phyloP scores from a whole-genome alignment of 1,284 basidiomycete genomes.

The Cerrena zonata region DNA sequence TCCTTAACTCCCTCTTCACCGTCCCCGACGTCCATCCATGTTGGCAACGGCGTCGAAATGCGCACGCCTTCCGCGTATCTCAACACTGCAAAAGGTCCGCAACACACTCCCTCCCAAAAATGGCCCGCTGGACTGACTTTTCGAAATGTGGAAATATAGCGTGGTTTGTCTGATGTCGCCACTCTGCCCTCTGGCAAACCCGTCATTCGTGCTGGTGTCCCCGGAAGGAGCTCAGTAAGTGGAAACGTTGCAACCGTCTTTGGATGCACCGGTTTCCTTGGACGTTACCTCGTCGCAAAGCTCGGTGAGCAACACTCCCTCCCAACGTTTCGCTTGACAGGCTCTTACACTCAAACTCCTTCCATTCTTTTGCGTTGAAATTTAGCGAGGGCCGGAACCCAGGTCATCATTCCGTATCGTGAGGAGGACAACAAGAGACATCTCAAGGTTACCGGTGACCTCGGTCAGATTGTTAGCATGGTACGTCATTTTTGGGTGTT shows the following conservation, averaged over 20 bases:
- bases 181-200: conserved; percentile 54
- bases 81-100: conserved; percentile 14
- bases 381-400: conserved; percentile 83
- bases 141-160: conserved; percentile 36
- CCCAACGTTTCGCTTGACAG: neutral
- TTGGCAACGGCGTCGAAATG: conserved; percentile 12
- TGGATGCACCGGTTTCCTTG: conserved; percentile 93
- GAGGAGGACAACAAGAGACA: conserved; percentile 93
- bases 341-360: neutral
- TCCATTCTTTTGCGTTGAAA: neutral
- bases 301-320: conserved; percentile 52
- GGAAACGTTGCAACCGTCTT: conserved; percentile 95
- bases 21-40: conserved; percentile 9
- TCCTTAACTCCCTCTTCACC: conserved; percentile 4
- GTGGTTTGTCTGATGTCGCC: conserved; percentile 64
- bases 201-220: conserved; percentile 67
- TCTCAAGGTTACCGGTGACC: conserved; percentile 89
- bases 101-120: neutral
- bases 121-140: conserved; percentile 1
- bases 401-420: conserved; percentile 92
- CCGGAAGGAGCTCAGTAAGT: conserved; percentile 81
- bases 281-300: conserved; percentile 90
- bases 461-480: conserved; percentile 94
- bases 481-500: conserved; percentile 38
- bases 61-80: conserved; percentile 11